These are phyloP conservation scores for Stemphylium beticola DNA, from an alignment of 2,329 filamentous ascomycete genomes.

Conservation along the genomic window DNA sequence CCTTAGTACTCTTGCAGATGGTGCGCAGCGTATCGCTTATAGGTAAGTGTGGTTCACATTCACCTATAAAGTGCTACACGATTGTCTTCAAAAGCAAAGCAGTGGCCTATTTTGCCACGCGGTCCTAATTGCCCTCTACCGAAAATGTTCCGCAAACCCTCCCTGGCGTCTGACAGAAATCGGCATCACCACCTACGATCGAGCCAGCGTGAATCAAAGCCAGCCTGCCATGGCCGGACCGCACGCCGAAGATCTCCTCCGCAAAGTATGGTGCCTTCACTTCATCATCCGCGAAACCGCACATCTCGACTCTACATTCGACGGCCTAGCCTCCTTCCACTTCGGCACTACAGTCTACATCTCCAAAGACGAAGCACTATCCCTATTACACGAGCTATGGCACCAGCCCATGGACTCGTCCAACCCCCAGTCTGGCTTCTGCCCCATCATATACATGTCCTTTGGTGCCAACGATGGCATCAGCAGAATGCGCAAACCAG, in stretches of 20 bases:
- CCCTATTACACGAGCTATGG: conserved; percentile 19
- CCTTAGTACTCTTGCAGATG: too few species aligned
- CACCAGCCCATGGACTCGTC: conserved; percentile 18
- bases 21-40: too few species aligned
- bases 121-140: conserved; percentile 20
- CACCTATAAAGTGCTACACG: conserved; percentile 6
- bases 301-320: conserved; percentile 11
- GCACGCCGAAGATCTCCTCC: conserved; percentile 21
- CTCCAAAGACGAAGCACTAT: conserved; percentile 5
- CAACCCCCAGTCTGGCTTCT: conserved; percentile 5
- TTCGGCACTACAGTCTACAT: conserved; percentile 24
- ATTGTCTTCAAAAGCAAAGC: conserved; percentile 6
- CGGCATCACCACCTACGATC: conserved; percentile 22
- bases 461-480: conserved; percentile 14
- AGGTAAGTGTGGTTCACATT: too few species aligned
- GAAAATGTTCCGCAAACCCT: conserved; percentile 12
- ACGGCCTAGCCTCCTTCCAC: conserved; percentile 14
- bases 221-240: conserved; percentile 8
- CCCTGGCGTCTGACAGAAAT: conserved; percentile 22
- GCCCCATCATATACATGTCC: conserved; percentile 21
- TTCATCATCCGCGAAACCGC: conserved; percentile 15
- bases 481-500: conserved; percentile 1
- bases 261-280: conserved; percentile 21
- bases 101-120: conserved; percentile 12
- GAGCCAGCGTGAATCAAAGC: not conserved